phyloP scores from a whole-genome alignment of 108 stramenopile genomes.

The Skeletonema costatum region DNA sequence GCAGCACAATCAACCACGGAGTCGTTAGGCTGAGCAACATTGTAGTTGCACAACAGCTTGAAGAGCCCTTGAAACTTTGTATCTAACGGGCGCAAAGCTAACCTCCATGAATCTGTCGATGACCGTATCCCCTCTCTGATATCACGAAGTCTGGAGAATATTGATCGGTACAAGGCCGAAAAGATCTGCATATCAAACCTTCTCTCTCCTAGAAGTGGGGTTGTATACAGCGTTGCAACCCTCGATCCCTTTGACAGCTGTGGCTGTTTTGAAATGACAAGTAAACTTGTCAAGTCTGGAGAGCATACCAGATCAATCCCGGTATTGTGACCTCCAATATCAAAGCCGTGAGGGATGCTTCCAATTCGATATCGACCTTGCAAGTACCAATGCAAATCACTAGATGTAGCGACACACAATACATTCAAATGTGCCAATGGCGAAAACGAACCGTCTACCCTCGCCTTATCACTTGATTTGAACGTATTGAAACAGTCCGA shows the following conservation, averaged over 20 bases:
- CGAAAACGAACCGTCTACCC: slow-evolving; percentile 21
- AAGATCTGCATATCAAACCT: slow-evolving; percentile 69
- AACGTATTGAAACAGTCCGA: background rate
- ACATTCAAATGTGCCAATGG: slow-evolving; percentile 66
- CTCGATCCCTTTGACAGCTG: background rate
- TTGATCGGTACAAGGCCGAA: slow-evolving; percentile 62
- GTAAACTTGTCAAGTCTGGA: slow-evolving; percentile 46
- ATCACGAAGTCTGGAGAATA: slow-evolving; percentile 52
- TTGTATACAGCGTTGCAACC: slow-evolving; percentile 43
- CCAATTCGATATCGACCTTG: slow-evolving; percentile 77
- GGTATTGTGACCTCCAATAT: background rate
- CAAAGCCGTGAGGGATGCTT: slow-evolving; percentile 17
- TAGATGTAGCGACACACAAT: slow-evolving; percentile 57
- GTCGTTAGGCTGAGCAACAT: slow-evolving; percentile 34
- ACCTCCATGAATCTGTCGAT: slow-evolving; percentile 58
- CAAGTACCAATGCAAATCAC: slow-evolving; percentile 61
- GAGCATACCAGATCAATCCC: slow-evolving; percentile 41
- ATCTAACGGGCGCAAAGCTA: slow-evolving; percentile 76
- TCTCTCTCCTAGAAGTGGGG: slow-evolving; percentile 54
- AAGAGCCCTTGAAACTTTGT: slow-evolving; percentile 58
- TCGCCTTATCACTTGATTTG: background rate
- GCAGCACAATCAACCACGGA: slow-evolving; percentile 23
- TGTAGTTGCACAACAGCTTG: slow-evolving; percentile 63
- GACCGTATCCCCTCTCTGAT: slow-evolving; percentile 45
- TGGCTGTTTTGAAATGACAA: slow-evolving; percentile 14